Base-by-base conservation (phyloP, 2,329 filamentous ascomycete species). In the Talaromyces sp. region DNA sequence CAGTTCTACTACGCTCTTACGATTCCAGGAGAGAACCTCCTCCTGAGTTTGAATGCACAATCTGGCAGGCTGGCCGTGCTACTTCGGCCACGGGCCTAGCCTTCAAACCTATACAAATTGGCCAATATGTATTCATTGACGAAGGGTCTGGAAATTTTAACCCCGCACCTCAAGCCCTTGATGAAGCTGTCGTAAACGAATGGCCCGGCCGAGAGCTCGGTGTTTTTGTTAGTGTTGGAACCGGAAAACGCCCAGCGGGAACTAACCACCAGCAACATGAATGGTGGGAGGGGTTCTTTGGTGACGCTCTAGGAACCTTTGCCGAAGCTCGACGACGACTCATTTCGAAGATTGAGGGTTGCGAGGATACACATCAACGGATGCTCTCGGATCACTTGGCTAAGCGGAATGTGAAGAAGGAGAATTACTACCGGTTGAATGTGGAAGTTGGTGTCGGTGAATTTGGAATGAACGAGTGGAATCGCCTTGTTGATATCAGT, bases 391-490 rank as follows among this genome's bases (percentile, higher is more conserved):
- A 96, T 57, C 87, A 93, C 69, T 83, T 98, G 24, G 80, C 86
- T 7, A 90, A 89, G 75, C 87, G 93, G 39, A 87, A 90, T 31
- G 91, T 98, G 66, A 93, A 90, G 71, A 86, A 87, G 60, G 93
- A 97, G 66, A 92, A 96, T 75, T 99, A 99, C 80, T 96, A 93
- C 76, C 90, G 95, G 8, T 83, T 98, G n/a, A 99, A 99, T 69
- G 95, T 98, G 47, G 93, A 98, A 74, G 89, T 97, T 16, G 95
- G 94, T 1, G 93, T 98, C 3, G 93, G 94, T 62, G 95, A 98
- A 74, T 98, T 97, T 75, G 94, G 91, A 60, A 98, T 99, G 93
- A 99, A 98, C 74, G 95, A 98, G 76, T 99, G 95, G 95, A 87
- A 92, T 72, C 87, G 93, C 3, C 81, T 98, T n/a, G 90, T 91